These are phyloP conservation scores for Berkeleyomyces basicola DNA, from an alignment of 2,329 filamentous ascomycete genomes.

Conservation along the genomic window DNA sequence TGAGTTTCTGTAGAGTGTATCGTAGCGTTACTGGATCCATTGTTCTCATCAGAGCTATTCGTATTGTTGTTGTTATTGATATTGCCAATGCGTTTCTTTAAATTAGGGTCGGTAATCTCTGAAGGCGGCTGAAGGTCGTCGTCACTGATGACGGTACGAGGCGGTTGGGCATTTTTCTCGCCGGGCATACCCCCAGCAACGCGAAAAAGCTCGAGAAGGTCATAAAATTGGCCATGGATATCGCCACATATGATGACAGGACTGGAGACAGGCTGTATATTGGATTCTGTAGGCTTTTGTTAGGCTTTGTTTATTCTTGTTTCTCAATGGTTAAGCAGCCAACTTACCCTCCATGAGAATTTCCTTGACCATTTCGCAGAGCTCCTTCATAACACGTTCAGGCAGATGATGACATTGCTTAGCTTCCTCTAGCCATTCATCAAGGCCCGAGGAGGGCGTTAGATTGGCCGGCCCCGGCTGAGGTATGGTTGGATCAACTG, in stretches of 20 bases:
- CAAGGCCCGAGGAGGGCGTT: conserved; percentile 65
- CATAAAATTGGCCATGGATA: conserved; percentile 98
- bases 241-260: conserved; percentile 96
- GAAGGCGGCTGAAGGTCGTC: conserved; percentile 84
- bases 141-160: conserved; percentile 64
- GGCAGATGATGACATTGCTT: conserved; percentile 96
- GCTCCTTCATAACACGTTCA: conserved; percentile 92
- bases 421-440: conserved; percentile 93
- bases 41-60: conserved; percentile 28
- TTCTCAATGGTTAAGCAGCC: neutral
- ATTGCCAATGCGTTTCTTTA: conserved; percentile 62
- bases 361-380: conserved; percentile 98
- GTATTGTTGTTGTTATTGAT: conserved; percentile 31
- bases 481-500: conserved; percentile 38
- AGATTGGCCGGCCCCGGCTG: conserved; percentile 83
- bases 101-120: conserved; percentile 72
- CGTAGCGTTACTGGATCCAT: neutral
- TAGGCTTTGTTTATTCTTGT: neutral
- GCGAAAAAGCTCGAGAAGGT: conserved; percentile 88
- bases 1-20: conserved; percentile 19
- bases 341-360: conserved; percentile 84
- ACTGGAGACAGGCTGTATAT: conserved; percentile 94
- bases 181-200: conserved; percentile 95
- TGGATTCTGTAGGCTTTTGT: conserved; percentile 51
- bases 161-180: conserved; percentile 41